Percentiles rank a stretch among this genome's conserved stretches.
phyloP scores from a whole-genome alignment of 768 basidiomycete species.

The Omphalotus guepiniiformis region DNA sequence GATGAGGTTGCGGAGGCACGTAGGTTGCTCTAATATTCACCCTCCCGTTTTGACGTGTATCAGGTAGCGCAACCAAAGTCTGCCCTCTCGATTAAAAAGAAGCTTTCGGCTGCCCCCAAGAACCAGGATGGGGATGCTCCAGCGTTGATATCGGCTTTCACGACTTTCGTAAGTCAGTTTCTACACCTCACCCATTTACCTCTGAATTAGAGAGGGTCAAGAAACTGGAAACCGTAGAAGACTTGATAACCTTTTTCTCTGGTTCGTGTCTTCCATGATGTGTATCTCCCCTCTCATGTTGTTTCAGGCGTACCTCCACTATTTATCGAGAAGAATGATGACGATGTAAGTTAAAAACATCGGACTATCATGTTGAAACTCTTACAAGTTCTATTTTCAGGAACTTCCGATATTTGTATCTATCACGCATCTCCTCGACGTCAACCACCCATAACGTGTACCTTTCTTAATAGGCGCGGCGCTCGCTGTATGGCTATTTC shows the following conservation, averaged over 20 bases:
- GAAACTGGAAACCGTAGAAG: slow-evolving; percentile 50
- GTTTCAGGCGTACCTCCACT: slow-evolving; percentile 48
- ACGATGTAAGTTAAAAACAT: slow-evolving; percentile 36
- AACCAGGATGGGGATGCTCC: slow-evolving; percentile 23
- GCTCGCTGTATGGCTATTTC: slow-evolving; percentile 80
- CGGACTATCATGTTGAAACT: slow-evolving; percentile 3
- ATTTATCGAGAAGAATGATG: slow-evolving; percentile 55
- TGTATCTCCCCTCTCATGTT: no score
- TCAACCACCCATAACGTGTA: not conserved
- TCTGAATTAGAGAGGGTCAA: not conserved
- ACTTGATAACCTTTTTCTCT: slow-evolving; percentile 60
- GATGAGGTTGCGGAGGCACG: slow-evolving; percentile 67
- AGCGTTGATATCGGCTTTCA: slow-evolving; percentile 7
- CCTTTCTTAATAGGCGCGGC: slow-evolving; percentile 46
- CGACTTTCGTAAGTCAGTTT: not conserved
- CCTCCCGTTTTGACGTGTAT: slow-evolving; percentile 2
- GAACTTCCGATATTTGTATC: not conserved
- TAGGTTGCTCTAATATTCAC: slow-evolving; percentile 15
- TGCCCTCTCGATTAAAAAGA: slow-evolving; percentile 43
- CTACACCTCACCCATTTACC: not conserved
- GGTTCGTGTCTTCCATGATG: slow-evolving; percentile 34
- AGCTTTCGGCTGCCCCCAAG: slow-evolving; percentile 41
- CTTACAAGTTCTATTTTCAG: not conserved
- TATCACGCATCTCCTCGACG: not conserved
- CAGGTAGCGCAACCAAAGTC: slow-evolving; percentile 65